Evolutionary conservation across 2,329 filamentous ascomycete species (phyloP).

Genomic region (Helicocarpus griseus): DNA sequence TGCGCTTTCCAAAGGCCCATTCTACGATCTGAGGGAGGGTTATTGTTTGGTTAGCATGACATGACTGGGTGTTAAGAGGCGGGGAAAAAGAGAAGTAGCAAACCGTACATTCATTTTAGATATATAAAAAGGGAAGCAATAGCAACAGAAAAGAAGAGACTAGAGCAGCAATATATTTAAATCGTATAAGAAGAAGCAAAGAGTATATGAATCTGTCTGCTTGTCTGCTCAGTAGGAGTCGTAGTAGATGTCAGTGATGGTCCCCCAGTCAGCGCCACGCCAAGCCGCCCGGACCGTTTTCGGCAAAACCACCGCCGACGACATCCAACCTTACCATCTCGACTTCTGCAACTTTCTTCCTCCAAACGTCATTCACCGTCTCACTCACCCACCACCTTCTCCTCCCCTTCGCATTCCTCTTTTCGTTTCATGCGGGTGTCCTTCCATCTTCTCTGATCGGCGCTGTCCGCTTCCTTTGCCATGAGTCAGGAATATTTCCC

Average conservation of each 20-base stretch:
- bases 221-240: background rate
- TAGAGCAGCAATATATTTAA: background rate
- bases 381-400: background rate
- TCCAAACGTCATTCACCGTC: background rate
- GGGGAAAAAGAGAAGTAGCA: background rate
- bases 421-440: background rate
- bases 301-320: background rate
- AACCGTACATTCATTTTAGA: slow-evolving; percentile 32
- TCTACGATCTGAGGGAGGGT: slow-evolving; percentile 86
- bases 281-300: background rate
- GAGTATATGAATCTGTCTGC: background rate
- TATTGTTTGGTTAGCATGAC: background rate
- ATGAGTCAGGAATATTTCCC: slow-evolving; percentile 38
- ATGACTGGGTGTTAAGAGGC: background rate
- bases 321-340: background rate
- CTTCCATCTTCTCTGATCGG: background rate
- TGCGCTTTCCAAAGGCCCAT: slow-evolving; percentile 98
- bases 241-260: background rate
- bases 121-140: no score
- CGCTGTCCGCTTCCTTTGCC: slow-evolving; percentile 10
- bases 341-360: background rate
- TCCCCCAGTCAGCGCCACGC: background rate
- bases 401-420: background rate
- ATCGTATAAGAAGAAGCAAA: no score
- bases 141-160: background rate